Base-by-base conservation (phyloP, 2,329 filamentous ascomycete species). In the Aspergillus uvarum region DNA sequence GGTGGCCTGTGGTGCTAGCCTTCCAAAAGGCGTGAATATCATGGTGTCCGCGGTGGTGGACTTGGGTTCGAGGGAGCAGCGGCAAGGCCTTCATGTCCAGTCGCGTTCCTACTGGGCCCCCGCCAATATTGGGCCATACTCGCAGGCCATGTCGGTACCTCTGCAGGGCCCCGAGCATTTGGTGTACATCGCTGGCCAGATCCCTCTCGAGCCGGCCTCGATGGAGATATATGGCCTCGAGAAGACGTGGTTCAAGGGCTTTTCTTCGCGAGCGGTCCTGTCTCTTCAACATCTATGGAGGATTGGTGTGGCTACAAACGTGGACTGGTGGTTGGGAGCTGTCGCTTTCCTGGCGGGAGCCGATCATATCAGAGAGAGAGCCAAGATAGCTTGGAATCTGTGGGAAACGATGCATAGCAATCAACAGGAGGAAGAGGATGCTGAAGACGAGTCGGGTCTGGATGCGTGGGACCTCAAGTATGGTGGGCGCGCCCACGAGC, bases 51-150 rank as follows among this genome's bases (percentile, higher is more conserved):
- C 83, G 31, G 73, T 81, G 11, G 68, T 82, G n/a, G 75, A 82
- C 60, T 65, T 75, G 22, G 72, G 72, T 5, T 48, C 63, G 29
- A 69, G 68, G 47, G 65, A 66, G 19, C 56, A 60, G 44, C 75
- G 80, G 32, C 73, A 78, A 59, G 90, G 76, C 0, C 83, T 98
- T 1, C 95, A 99, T 74, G 93, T 99, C 5, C 95, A 98, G 76
- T 93, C 90, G 3, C 83, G 91, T 44, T 96, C 92, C 11, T 98
- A 98, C 81, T 99, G 95, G 95, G 95, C 95, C 0, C 95, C 95
- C 0, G 94, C 95, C 21, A 98, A 98, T 71, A 98, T 99, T 56
- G 95, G 95, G 0, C 95, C 95, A 0, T 98, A 98, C 76, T 97
- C 93, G 58, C 95, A 99, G 78, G 92, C 92, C 4, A 87, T 95